Conservation (phyloP, 75 land plant genomes). For the Sequoia sempervirens region DNA sequence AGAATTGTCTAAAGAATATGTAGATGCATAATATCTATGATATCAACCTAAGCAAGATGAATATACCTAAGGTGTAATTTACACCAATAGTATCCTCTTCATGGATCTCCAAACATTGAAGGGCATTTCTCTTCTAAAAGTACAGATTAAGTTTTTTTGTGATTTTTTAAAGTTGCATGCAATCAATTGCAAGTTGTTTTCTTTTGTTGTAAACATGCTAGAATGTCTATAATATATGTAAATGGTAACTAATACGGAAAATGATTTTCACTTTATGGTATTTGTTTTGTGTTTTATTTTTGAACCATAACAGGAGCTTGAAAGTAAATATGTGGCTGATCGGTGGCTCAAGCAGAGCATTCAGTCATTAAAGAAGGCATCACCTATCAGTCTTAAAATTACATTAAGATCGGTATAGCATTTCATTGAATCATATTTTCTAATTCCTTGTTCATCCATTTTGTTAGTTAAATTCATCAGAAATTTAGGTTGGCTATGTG, state of each 20-base stretch:
- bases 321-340: conserved; percentile 26
- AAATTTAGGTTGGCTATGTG: not conserved
- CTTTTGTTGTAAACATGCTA: not conserved
- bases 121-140: not conserved
- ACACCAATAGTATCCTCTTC: too few species aligned
- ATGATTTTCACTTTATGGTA: not conserved
- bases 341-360: conserved; percentile 52
- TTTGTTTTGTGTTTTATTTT: not conserved
- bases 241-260: not conserved
- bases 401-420: conserved; percentile 64
- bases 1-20: too few species aligned
- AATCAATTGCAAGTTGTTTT: not conserved
- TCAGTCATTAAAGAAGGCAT: conserved; percentile 59
- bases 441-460: not conserved
- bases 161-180: not conserved
- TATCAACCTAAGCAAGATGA: too few species aligned
- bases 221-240: not conserved
- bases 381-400: conserved; percentile 75
- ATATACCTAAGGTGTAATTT: too few species aligned
- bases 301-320: conserved; percentile 41
- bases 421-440: not conserved
- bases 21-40: too few species aligned
- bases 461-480: not conserved
- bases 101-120: not conserved
- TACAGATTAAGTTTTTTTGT: not conserved